Evolutionary conservation across 2,329 filamentous ascomycete genomes (phyloP).

Genomic region (Coniochaeta sp.): DNA sequence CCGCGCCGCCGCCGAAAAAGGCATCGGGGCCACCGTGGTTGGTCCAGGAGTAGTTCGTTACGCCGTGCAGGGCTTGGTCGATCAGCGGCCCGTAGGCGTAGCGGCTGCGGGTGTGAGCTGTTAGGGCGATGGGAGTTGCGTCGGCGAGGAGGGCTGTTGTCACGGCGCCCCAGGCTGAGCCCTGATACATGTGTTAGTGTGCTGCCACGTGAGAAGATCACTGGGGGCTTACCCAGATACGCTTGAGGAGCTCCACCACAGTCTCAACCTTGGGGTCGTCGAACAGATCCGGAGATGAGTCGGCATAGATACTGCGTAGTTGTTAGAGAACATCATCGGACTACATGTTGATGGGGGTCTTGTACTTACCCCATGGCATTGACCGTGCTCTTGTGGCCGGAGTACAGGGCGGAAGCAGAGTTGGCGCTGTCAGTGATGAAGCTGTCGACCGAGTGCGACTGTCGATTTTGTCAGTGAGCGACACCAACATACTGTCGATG

Average conservation of each 20-base stretch:
- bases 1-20: conserved; percentile 75
- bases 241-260: conserved; percentile 69
- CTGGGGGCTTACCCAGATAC: conserved; percentile 49
- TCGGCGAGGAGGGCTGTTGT: conserved; percentile 78
- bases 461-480: neutral
- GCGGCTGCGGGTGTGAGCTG: conserved; percentile 65
- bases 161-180: conserved; percentile 57
- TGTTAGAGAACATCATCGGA: too few species aligned
- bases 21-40: conserved; percentile 69
- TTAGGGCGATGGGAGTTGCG: conserved; percentile 72
- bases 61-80: conserved; percentile 67
- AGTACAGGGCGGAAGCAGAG: conserved; percentile 74
- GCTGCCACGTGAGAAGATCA: too few species aligned
- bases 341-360: conserved; percentile 3
- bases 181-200: conserved; percentile 18
- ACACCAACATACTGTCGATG: neutral
- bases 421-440: conserved; percentile 88
- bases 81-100: conserved; percentile 64
- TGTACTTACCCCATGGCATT: conserved; percentile 58
- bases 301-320: conserved; percentile 58
- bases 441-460: conserved; percentile 74
- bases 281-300: conserved; percentile 65
- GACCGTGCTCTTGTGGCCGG: conserved; percentile 76
- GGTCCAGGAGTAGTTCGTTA: conserved; percentile 78
- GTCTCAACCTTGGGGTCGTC: conserved; percentile 86